These are phyloP conservation scores for Rhododendron mucronatum DNA, from an alignment of 148 eudicot genomes.

Conservation along the genomic window DNA sequence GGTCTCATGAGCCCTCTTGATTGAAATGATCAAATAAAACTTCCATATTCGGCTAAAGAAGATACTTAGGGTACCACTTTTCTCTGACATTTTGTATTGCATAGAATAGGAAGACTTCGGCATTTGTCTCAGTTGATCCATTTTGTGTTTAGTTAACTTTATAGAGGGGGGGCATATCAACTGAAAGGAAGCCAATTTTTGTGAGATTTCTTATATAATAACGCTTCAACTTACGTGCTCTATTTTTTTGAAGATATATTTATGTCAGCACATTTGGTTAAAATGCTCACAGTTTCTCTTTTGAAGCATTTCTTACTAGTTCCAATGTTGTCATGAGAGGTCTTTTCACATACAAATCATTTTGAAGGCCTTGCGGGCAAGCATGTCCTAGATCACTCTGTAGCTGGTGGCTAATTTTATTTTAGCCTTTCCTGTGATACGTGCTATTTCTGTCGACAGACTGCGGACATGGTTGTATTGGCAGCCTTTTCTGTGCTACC, in stretches of 20 bases:
- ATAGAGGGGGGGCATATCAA: not conserved
- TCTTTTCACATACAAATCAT: not conserved
- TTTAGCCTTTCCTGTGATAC: not conserved
- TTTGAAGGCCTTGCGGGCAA: not conserved
- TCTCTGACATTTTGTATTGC: not conserved
- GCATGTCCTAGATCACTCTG: not conserved
- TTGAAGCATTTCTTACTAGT: not conserved
- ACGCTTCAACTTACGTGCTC: not conserved
- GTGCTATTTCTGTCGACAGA: not conserved
- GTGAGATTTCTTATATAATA: not conserved
- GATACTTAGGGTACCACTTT: not conserved
- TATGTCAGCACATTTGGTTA: not conserved
- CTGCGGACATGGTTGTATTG: not conserved
- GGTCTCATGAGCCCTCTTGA: not conserved
- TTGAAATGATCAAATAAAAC: not conserved
- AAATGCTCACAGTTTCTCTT: not conserved
- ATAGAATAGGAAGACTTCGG: not conserved
- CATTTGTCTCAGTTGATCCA: not conserved
- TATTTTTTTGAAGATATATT: not conserved
- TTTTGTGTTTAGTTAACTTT: not conserved
- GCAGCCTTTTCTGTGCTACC: not conserved
- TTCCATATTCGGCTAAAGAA: not conserved
- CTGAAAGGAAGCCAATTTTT: not conserved
- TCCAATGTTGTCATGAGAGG: not conserved
- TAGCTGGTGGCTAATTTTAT: not conserved